Base-by-base conservation (phyloP, 257 asterid species). In the Solanum sparsipilum region DNA sequence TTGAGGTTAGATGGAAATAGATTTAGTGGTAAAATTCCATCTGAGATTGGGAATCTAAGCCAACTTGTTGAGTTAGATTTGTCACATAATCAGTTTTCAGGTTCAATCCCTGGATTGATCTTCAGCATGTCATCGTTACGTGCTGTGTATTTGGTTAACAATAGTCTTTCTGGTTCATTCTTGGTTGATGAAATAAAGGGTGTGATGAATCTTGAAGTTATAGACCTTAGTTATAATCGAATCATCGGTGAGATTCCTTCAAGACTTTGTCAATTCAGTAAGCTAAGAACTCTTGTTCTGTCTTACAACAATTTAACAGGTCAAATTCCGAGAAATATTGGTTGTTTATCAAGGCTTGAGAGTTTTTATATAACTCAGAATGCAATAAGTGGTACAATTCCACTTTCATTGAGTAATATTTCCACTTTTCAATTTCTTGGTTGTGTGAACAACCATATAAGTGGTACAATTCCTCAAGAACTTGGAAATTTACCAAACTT, bases 381-480 rank as follows among this genome's bases (percentile, higher is more conserved):
- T 85, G 39, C 46, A 32, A 88, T 92, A 48, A n/a, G 58, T 6
- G 94, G 92, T 10, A 10, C 83, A 3, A 87, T 90, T 70, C 93
- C 93, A 58, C 85, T 92, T 13, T 90, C 90, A 16, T 52, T 89
- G 27, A 85, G 68, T 31, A 92, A 92, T 44, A 90, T 90, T 67
- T 92, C 94, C 11, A 90, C 79, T 4, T 38, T 92, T 56, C 86
- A 89, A 83, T 72, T 0, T 41, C 58, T 92, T 44, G 88, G 93
- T 60, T 83, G 89, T 75, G 86, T 89, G 13, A 9, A 63, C 1
- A 91, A 91, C 86, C 35, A 52, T 38, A 83, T 90, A 52, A 88
- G 84, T 87, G 93, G 93, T 25, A n/a, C 5, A 4, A 87, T 92
- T 29, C 93, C 93, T 3, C 25, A 10, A 5, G 91, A 89, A 35